Base-by-base conservation (phyloP, 2,329 filamentous ascomycete species). In the Fusarium neocosmosporiellum region DNA sequence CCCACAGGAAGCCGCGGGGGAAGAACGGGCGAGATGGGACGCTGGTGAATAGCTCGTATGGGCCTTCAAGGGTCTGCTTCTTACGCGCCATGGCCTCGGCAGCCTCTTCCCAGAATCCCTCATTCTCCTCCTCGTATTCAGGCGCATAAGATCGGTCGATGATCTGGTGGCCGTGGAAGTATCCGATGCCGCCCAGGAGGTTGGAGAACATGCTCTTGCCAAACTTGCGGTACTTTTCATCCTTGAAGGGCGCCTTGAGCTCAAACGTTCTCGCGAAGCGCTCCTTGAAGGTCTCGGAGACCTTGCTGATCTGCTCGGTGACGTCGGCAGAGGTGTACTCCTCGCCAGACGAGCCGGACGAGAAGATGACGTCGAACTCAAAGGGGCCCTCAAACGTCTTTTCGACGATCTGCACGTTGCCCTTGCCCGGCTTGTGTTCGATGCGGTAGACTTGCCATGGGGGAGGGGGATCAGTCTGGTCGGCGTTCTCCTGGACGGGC, bases 1-100 rank as follows among this genome's bases (percentile, higher is more conserved):
- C 96, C 96, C 96, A 99, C 5, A 98, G 87, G 81, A 99, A 99
- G 1, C 96, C 96, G 69, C 96, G 89, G 1, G 96, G 96, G 83
- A 99, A 99, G 86, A 99, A 99, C 0, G 96, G 94, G 6, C 96
- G 88, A 10, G 96, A 98, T 0, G 96, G 96, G 65, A 98, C 92
- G 77, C 92, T 94, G 8, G 95, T 97, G 80, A 95, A 98, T 3
- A 99, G 89, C 81, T 98, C 94, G 63, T 92, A 94, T 2, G 96
- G 94, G 0, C 94, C 94, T 78, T 97, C 95, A 1, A 92, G 83
- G 67, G 90, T 86, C 72, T 95, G 91, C 71, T 90, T 83, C 63
- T 90, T 91, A 67, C 91, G 90, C 27, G 86, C 88, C 66, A 94
- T 89, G 6, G 95, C 96, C 78, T 93, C 92, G 3, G 92, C 95